Evolutionary conservation across 2,329 filamentous ascomycete species (phyloP).

Genomic region (Fusarium camptoceras): DNA sequence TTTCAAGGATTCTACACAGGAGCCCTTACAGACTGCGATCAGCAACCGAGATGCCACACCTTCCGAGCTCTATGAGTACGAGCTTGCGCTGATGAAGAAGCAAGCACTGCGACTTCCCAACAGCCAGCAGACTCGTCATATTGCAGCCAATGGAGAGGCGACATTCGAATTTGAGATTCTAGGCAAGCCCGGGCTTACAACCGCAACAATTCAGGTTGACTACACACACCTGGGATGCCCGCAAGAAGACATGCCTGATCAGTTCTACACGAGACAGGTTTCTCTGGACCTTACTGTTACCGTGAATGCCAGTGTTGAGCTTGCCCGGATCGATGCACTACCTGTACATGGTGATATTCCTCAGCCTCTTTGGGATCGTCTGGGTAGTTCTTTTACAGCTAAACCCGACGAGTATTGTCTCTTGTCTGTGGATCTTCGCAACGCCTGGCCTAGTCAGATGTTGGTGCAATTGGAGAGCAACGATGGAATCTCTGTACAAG

Average conservation of each 20-base stretch:
- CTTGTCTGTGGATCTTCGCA: constrained; percentile 84
- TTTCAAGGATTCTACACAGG: constrained; percentile 88
- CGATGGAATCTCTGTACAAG: constrained; percentile 62
- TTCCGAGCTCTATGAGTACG: constrained; percentile 86
- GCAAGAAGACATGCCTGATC: constrained; percentile 73
- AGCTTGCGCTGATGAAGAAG: constrained; percentile 80
- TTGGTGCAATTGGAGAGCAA: constrained; percentile 70
- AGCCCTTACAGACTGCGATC: constrained; percentile 79
- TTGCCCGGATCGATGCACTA: constrained; percentile 82
- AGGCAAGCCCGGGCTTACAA: constrained; percentile 86
- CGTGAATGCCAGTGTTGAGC: constrained; percentile 90
- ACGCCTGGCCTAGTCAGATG: constrained; percentile 88
- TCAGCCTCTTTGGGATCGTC: constrained; percentile 65
- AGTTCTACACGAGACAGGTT: constrained; percentile 87
- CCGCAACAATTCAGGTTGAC: constrained; percentile 83
- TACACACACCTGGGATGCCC: constrained; percentile 84
- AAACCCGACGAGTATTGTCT: constrained; percentile 77
- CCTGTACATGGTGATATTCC: constrained; percentile 78
- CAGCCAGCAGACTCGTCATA: constrained; percentile 66
- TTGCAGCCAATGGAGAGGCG: constrained; percentile 73
- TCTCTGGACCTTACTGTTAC: constrained; percentile 85
- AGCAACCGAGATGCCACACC: constrained; percentile 80
- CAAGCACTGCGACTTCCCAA: constrained; percentile 72
- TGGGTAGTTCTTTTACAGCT: constrained; percentile 50
- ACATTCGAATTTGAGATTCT: constrained; percentile 87